Conservation (phyloP, 306 rosid genomes). For the Sphenostylis stenocarpa region DNA sequence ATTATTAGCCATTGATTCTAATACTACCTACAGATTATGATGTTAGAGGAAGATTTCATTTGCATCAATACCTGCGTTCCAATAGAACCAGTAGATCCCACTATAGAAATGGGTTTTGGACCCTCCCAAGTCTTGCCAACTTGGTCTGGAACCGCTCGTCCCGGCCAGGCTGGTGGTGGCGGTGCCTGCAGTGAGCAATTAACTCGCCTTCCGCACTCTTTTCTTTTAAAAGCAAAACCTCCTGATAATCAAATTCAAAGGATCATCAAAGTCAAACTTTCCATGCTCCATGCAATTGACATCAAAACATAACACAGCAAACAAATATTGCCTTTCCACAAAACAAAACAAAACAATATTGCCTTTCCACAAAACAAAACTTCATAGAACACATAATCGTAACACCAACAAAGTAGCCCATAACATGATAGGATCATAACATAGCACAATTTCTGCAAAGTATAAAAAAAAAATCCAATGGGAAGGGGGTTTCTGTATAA, state of each 20-base stretch:
- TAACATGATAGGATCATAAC: background rate
- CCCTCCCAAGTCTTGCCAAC: constrained; percentile 74
- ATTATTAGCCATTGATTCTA: background rate
- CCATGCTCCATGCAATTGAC: background rate
- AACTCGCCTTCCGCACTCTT: constrained; percentile 53
- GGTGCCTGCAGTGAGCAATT: constrained; percentile 61
- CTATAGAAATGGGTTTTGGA: constrained; percentile 85
- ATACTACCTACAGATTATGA: background rate
- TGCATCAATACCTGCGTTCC: constrained; percentile 83
- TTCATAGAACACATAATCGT: background rate
- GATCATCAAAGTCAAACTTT: background rate
- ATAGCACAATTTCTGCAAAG: background rate
- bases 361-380: background rate
- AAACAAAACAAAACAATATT: background rate
- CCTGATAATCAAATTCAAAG: constrained; percentile 41
- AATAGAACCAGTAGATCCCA: constrained; percentile 92
- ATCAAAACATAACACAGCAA: constrained; percentile 9
- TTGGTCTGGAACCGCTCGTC: constrained; percentile 67
- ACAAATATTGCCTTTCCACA: background rate
- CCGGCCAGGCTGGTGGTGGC: constrained; percentile 98
- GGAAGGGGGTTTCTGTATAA: background rate
- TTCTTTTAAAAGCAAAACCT: constrained; percentile 62
- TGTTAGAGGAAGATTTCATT: background rate
- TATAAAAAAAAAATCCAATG: background rate
- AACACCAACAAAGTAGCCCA: background rate